Evolutionary conservation across 1,139 yeast genomes (phyloP), one percentile per base, ranked within the genome.

Genomic region (Taphrina populina): DNA sequence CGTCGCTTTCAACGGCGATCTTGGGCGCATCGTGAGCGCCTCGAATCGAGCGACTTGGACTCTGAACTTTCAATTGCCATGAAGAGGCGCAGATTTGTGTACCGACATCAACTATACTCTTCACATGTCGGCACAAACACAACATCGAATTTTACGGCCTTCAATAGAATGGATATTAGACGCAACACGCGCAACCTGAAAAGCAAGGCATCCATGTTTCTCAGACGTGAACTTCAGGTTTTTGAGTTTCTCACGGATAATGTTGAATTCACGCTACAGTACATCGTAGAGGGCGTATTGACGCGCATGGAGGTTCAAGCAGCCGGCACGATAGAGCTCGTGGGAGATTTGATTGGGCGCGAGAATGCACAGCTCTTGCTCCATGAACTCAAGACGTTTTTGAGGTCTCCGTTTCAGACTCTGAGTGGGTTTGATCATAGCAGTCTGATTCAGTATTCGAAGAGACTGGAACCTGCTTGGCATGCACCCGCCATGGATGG

Each of bases 371-470:
- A 33, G 15, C 13, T 40, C 17, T 21, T 52, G 21, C 35, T 52
- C n/a, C 56, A 52, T 15, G 56, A 52, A 26, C 43, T 52, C 11
- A 26, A 39, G 23, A 39, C 47, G 10, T 52, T 41, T 20, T 36
- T 52, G 20, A 41, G 56, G 21, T 40, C 49, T 27, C 56, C 56
- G 2, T 52, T 52, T 32, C 43, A 52, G 21, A 27, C n/a, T 2
- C 23, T 52, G 23, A 20, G 32, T 5, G 37, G 43, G 17, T 52
- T 33, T 20, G 56, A 52, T 34, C 29, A 21, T n/a, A 41, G 49
- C 37, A 41, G 17, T 13, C 43, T 52, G 23, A 17, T 52, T 24
- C 56, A 52, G 56, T 52, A 52, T 13, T 21, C 29, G 6, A 8
- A 5, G 36, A 33, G 36, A n/a, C 29, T 52, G 13, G 47, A 23